These are phyloP conservation scores for Marchantia paleacea DNA, from an alignment of 225 moss, liverwort and hornwort species.

Conservation along the genomic window DNA sequence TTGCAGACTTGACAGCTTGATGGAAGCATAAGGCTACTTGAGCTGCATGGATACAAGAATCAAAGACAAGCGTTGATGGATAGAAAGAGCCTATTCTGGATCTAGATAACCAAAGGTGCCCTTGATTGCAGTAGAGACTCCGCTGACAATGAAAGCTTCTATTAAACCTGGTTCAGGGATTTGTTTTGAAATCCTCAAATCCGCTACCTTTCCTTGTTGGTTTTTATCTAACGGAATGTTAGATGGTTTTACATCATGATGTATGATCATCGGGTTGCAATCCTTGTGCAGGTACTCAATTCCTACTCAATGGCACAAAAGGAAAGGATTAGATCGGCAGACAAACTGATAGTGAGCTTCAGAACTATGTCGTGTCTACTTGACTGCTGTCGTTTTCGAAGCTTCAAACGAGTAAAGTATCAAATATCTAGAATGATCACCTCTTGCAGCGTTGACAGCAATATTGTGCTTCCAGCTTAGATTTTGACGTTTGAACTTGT, in stretches of 20 bases:
- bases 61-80: too few species aligned
- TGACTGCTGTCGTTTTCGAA: background rate
- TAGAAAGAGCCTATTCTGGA: too few species aligned
- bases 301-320: background rate
- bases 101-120: too few species aligned
- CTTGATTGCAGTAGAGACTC: too few species aligned
- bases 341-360: background rate
- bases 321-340: background rate
- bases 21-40: too few species aligned
- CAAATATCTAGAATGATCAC: background rate
- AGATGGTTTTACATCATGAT: slow-evolving; percentile 9
- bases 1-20: too few species aligned
- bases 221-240: slow-evolving; percentile 17
- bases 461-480: background rate
- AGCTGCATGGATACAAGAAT: too few species aligned
- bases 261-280: slow-evolving; percentile 11
- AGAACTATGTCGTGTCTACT: background rate
- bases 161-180: too few species aligned
- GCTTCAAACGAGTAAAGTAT: too few species aligned
- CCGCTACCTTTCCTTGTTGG: slow-evolving; percentile 14
- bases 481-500: background rate
- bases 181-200: too few species aligned
- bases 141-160: too few species aligned
- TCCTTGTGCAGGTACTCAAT: slow-evolving; percentile 14
- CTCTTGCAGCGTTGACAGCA: slow-evolving; percentile 2